phyloP scores from a whole-genome alignment of 2,329 filamentous ascomycete species.

The Tolypocladium guangdongense region DNA sequence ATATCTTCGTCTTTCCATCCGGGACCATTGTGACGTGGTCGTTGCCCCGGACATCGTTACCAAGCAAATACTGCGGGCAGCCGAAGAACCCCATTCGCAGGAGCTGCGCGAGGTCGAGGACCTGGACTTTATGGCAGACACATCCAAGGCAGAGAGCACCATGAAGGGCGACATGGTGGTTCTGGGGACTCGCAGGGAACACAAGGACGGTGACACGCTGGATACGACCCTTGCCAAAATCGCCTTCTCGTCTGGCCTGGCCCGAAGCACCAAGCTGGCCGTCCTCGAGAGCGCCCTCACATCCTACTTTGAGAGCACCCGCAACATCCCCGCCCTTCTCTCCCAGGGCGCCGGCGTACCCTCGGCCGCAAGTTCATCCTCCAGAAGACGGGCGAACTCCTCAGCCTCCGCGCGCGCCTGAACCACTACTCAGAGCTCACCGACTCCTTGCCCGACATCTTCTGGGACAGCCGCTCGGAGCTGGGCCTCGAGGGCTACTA shows the following conservation, averaged over 20 bases:
- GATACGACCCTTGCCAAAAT: slow-evolving; percentile 78
- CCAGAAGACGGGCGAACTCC: slow-evolving; percentile 84
- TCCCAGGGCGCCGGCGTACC: slow-evolving; percentile 43
- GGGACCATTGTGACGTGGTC: slow-evolving; percentile 92
- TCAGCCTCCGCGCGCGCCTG: slow-evolving; percentile 79
- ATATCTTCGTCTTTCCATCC: slow-evolving; percentile 92
- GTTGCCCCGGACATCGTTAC: slow-evolving; percentile 68
- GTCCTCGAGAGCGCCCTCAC: slow-evolving; percentile 76
- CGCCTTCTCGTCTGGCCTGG: slow-evolving; percentile 89
- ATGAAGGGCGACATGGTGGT: slow-evolving; percentile 85
- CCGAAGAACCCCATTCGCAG: slow-evolving; percentile 60
- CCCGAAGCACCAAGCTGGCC: slow-evolving; percentile 85
- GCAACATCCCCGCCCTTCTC: slow-evolving; percentile 68
- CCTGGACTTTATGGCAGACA: slow-evolving; percentile 75
- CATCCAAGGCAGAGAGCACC: slow-evolving; percentile 57
- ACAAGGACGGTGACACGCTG: slow-evolving; percentile 31
- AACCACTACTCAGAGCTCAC: slow-evolving; percentile 97
- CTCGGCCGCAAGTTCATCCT: slow-evolving; percentile 65
- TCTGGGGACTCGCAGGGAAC: slow-evolving; percentile 61
- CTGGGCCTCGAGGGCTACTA: slow-evolving; percentile 90
- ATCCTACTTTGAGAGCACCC: slow-evolving; percentile 78
- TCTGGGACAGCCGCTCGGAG: slow-evolving; percentile 89
- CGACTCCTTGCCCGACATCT: slow-evolving; percentile 87
- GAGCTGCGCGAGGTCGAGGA: slow-evolving; percentile 73
- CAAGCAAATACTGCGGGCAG: slow-evolving; percentile 62